Evolutionary conservation across 176 grass and related monocot genomes (phyloP).

Genomic region (Microstegium vimineum): DNA sequence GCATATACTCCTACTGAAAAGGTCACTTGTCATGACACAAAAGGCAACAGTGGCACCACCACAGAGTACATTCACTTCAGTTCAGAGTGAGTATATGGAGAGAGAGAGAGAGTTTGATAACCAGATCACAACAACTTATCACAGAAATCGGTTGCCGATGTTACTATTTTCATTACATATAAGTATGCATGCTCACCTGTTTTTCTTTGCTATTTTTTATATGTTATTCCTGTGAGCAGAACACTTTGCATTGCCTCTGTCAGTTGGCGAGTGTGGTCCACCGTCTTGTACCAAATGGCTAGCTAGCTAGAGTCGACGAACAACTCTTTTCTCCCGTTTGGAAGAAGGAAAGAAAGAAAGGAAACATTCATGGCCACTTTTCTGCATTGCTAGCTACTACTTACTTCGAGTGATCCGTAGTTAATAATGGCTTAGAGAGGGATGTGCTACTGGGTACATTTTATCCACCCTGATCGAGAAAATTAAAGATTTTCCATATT

Average conservation of each 20-base stretch:
- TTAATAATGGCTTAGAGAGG: neutral
- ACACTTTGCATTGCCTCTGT: too few relatives aligned
- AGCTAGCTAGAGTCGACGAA: too few relatives aligned
- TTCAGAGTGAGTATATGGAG: too few relatives aligned
- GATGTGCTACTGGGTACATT: neutral
- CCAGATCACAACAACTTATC: conserved; percentile 33
- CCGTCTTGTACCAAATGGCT: too few relatives aligned
- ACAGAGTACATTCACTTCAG: conserved; percentile 5
- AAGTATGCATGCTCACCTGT: neutral
- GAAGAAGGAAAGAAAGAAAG: neutral
- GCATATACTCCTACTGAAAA: too few relatives aligned
- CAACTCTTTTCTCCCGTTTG: neutral
- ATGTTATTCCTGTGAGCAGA: too few relatives aligned
- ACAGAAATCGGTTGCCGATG: neutral
- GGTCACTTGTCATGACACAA: too few relatives aligned
- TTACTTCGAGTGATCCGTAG: neutral
- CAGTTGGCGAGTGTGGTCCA: too few relatives aligned
- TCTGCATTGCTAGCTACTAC: neutral
- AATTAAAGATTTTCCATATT: neutral
- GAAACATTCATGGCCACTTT: neutral
- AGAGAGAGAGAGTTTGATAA: neutral
- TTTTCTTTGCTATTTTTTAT: neutral
- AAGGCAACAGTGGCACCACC: neutral
- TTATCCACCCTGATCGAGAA: neutral
- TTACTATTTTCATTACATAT: neutral